These are phyloP conservation scores for Kluyveromyces sp. DNA, from an alignment of 1,139 yeast genomes.

Conservation along the genomic window DNA sequence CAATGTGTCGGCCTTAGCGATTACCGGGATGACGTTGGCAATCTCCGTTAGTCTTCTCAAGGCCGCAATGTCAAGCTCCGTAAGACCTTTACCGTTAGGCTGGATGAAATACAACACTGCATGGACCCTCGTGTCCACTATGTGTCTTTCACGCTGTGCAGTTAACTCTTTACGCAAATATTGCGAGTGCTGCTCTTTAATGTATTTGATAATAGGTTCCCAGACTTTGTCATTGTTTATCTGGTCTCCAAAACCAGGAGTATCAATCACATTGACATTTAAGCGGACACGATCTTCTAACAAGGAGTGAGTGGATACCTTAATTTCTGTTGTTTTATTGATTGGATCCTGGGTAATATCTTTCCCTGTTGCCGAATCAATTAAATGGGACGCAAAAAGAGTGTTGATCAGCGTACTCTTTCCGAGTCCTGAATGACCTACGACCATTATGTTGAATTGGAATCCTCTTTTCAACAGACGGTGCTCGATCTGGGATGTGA, in stretches of 20 bases:
- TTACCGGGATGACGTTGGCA: slow-evolving; percentile 90
- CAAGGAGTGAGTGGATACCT: slow-evolving; percentile 61
- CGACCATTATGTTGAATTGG: slow-evolving; percentile 90
- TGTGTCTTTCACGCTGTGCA: slow-evolving; percentile 82
- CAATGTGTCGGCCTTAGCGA: slow-evolving; percentile 86
- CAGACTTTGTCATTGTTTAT: slow-evolving; percentile 92
- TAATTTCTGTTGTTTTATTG: slow-evolving; percentile 83
- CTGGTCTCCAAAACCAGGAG: slow-evolving; percentile 98
- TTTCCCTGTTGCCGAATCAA: slow-evolving; percentile 54
- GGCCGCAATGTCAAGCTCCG: slow-evolving; percentile 75
- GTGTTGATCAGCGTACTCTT: slow-evolving; percentile 89
- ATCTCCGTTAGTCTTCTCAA: slow-evolving; percentile 81
- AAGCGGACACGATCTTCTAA: slow-evolving; percentile 83
- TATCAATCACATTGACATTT: slow-evolving; percentile 82
- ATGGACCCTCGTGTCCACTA: slow-evolving; percentile 90
- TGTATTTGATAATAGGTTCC: slow-evolving; percentile 94
- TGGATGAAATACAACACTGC: slow-evolving; percentile 86
- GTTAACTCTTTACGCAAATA: slow-evolving; percentile 92
- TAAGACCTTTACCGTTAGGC: slow-evolving; percentile 78
- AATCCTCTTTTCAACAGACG: slow-evolving; percentile 88
- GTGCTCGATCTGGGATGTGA: slow-evolving; percentile 91
- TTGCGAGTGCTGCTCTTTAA: slow-evolving; percentile 92
- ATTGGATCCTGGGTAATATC: slow-evolving; percentile 56
- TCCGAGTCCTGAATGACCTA: slow-evolving; percentile 92
- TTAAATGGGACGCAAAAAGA: slow-evolving; percentile 74